Percentiles rank a stretch among this genome's conserved stretches.
Evolutionary conservation across 164 flowering plant genomes (phyloP).

Genomic region (Platanus orientalis): DNA sequence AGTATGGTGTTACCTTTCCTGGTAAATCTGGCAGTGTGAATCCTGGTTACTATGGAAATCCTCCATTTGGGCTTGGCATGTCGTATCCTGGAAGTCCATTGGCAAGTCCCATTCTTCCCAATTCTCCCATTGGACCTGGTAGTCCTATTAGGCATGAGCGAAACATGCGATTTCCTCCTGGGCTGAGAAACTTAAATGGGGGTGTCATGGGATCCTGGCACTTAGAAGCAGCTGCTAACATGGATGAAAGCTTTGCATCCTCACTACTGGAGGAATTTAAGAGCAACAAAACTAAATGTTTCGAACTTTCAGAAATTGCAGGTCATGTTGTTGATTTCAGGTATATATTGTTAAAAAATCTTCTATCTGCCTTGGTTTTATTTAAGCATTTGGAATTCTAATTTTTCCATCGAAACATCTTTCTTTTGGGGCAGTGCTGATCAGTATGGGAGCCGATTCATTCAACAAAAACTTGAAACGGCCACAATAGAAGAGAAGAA

Average conservation of each 20-base stretch:
- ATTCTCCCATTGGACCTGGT: conserved; percentile 63
- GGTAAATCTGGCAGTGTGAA: conserved; percentile 45
- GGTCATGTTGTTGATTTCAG: conserved; percentile 94
- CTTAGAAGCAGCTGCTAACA: conserved; percentile 31
- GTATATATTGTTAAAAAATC: conserved; percentile 24
- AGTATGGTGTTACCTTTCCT: conserved; percentile 41
- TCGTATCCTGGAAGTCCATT: conserved; percentile 81
- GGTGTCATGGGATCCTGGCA: conserved; percentile 70
- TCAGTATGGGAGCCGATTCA: conserved; percentile 91
- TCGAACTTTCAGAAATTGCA: conserved; percentile 84
- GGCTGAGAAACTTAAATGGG: conserved; percentile 58
- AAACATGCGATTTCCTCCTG: conserved; percentile 50
- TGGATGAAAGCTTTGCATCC: conserved; percentile 56
- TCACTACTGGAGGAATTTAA: conserved; percentile 81
- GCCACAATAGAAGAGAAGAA: conserved; percentile 75
- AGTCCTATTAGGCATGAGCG: conserved; percentile 74
- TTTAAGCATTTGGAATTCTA: background rate
- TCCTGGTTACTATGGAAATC: conserved; percentile 69
- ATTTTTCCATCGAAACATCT: background rate
- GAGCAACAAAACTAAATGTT: conserved; percentile 66
- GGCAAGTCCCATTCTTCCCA: conserved; percentile 51
- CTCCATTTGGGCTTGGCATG: conserved; percentile 57
- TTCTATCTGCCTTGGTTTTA: background rate
- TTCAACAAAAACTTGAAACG: conserved; percentile 91
- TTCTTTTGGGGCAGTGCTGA: conserved; percentile 64